Conservation (phyloP, 768 basidiomycete genomes). For the Hygrophoropsis aurantiaca region DNA sequence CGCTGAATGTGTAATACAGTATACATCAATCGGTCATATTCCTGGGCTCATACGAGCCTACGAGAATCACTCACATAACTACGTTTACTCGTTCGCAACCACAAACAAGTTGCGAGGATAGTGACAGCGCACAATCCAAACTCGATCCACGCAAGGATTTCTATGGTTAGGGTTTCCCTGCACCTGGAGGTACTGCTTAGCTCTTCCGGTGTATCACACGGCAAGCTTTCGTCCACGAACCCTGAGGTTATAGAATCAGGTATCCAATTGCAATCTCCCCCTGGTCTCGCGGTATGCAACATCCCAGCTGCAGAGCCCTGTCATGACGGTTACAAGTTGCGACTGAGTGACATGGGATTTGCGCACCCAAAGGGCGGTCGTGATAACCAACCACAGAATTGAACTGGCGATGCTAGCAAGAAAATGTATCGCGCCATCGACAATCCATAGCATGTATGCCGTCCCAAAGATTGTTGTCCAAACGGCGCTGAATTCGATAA, state of each 20-base stretch:
- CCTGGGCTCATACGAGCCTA: conserved; percentile 38
- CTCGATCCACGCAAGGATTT: conserved; percentile 76
- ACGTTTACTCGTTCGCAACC: conserved; percentile 42
- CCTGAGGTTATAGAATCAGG: conserved; percentile 37
- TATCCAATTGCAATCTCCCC: conserved; percentile 55
- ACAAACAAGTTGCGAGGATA: conserved; percentile 52
- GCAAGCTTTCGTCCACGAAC: conserved; percentile 22
- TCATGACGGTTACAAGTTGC: conserved; percentile 5
- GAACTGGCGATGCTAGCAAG: conserved; percentile 80
- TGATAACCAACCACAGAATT: conserved; percentile 67
- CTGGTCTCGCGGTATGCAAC: conserved; percentile 62
- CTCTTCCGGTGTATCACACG: conserved; percentile 20
- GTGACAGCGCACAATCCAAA: conserved; percentile 61
- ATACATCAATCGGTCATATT: conserved; percentile 17
- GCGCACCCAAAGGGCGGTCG: conserved; percentile 67
- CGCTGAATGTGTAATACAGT: conserved; percentile 22
- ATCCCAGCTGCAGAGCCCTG: conserved; percentile 70
- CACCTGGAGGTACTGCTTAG: conserved; percentile 45
- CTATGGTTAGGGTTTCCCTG: conserved; percentile 70
- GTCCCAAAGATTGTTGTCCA: conserved; percentile 77
- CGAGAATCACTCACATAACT: conserved; percentile 43
- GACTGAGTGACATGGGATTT: background rate
- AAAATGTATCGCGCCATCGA: conserved; percentile 63
- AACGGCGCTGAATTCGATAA: conserved; percentile 61
- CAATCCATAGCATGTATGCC: conserved; percentile 70